Conservation (phyloP, 2,329 filamentous ascomycete species). For the Incumbomyces delicatus region DNA sequence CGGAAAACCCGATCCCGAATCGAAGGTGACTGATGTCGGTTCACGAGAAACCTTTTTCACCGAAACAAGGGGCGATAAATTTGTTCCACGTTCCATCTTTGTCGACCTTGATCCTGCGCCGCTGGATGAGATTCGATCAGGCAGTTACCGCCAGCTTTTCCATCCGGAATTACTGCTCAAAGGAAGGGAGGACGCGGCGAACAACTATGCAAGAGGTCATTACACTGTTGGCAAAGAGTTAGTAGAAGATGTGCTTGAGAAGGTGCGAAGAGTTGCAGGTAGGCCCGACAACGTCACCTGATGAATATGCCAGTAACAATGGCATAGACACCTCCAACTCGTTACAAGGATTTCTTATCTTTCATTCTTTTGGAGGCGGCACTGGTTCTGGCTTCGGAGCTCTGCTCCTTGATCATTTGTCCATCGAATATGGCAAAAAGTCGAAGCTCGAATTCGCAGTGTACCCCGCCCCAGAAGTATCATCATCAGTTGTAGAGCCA, state of each 20-base stretch:
- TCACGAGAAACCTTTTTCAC: constrained; percentile 59
- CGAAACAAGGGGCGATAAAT: constrained; percentile 55
- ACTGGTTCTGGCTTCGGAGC: constrained; percentile 59
- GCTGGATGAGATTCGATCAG: constrained; percentile 58
- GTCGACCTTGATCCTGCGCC: constrained; percentile 58
- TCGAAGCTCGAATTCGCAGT: constrained; percentile 59
- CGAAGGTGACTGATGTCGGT: constrained; percentile 43
- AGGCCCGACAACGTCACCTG: constrained; percentile 16
- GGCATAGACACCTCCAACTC: constrained; percentile 53
- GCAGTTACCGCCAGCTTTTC: constrained; percentile 53
- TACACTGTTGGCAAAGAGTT: constrained; percentile 62
- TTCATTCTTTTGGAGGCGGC: constrained; percentile 60
- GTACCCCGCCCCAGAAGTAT: constrained; percentile 55
- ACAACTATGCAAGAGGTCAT: constrained; percentile 61
- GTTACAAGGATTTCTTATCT: constrained; percentile 58
- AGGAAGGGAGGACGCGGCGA: constrained; percentile 60
- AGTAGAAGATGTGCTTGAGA: constrained; percentile 54
- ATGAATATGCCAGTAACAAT: constrained; percentile 11
- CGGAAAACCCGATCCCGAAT: constrained; percentile 48
- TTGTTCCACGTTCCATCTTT: constrained; percentile 58
- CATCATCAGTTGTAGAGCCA: constrained; percentile 58
- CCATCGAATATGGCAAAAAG: constrained; percentile 58
- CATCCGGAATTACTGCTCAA: constrained; percentile 58
- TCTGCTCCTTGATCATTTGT: constrained; percentile 54
- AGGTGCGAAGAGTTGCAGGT: constrained; percentile 55